Conservation (phyloP, 768 basidiomycete genomes). For the Russula dissimulans region DNA sequence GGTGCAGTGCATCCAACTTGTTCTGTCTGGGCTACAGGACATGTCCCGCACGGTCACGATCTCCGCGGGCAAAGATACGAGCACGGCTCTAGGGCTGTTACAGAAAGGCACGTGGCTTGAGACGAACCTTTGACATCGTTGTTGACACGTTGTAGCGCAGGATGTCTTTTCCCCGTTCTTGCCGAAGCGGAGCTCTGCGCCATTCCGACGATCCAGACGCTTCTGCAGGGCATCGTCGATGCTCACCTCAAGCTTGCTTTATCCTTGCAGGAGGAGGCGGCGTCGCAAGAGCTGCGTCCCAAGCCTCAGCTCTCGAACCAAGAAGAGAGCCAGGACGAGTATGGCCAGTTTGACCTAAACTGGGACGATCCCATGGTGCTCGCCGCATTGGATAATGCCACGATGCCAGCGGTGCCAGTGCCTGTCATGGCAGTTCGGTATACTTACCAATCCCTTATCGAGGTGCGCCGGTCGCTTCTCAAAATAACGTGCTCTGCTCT, state of each 20-base stretch:
- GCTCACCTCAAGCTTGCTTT: conserved; percentile 40
- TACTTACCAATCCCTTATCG: conserved; percentile 4
- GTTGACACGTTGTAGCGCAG: not conserved
- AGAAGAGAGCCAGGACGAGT: conserved; percentile 76
- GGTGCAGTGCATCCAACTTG: conserved; percentile 7
- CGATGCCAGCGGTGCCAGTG: not conserved
- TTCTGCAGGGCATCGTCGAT: conserved; percentile 37
- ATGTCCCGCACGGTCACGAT: conserved; percentile 32
- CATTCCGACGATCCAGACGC: conserved; percentile 4
- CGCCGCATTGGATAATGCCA: conserved; percentile 29
- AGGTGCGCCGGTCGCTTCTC: not conserved
- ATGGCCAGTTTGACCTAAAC: conserved; percentile 48
- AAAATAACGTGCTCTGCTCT: not conserved
- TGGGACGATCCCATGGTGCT: conserved; percentile 51
- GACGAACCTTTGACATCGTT: not conserved
- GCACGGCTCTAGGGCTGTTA: not conserved
- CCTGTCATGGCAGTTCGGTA: conserved; percentile 1
- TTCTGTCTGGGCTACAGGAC: conserved; percentile 22
- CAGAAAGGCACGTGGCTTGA: conserved; percentile 5
- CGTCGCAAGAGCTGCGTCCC: conserved; percentile 26
- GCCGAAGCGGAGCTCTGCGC: conserved; percentile 1
- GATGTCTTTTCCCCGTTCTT: conserved; percentile 7
- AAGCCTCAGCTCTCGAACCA: conserved; percentile 32
- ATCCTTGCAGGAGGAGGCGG: conserved; percentile 27
- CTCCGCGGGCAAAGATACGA: not conserved